Percentiles rank a stretch among this genome's conserved stretches.
Conservation (phyloP, 768 basidiomycete genomes). For the Lactifluus rugatus region DNA sequence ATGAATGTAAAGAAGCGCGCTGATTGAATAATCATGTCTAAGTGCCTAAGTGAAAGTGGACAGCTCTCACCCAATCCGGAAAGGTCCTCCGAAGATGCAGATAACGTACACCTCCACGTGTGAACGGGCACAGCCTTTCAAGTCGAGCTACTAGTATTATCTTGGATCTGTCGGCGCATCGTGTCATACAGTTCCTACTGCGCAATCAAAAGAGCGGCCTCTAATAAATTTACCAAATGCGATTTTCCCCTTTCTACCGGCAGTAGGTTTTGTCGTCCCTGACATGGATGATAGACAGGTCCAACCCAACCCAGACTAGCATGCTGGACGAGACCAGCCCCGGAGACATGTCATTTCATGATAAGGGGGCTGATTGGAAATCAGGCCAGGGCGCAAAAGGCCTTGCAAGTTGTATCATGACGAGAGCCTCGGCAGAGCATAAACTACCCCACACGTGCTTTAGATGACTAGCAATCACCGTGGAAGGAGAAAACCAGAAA, state of each 20-base stretch:
- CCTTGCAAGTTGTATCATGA: neutral
- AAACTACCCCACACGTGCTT: no score
- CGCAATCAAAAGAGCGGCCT: neutral
- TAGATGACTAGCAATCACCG: no score
- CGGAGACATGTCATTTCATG: neutral
- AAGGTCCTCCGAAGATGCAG: neutral
- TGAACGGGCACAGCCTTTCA: neutral
- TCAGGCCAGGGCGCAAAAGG: neutral
- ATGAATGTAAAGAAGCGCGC: neutral
- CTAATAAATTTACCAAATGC: neutral
- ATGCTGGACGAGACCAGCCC: neutral
- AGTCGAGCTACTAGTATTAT: neutral
- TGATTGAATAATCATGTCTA: conserved; percentile 3
- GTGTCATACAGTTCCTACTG: neutral
- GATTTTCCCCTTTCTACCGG: neutral
- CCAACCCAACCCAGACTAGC: neutral
- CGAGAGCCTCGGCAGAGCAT: neutral
- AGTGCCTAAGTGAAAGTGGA: no score
- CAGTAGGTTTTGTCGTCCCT: neutral
- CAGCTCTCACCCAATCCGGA: neutral
- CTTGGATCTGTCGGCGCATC: neutral
- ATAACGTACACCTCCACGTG: conserved; percentile 5
- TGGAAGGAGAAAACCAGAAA: neutral
- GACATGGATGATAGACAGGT: neutral
- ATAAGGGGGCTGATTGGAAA: neutral